phyloP scores from a whole-genome alignment of 2,329 filamentous ascomycete species.

The Colletotrichum tropicale region DNA sequence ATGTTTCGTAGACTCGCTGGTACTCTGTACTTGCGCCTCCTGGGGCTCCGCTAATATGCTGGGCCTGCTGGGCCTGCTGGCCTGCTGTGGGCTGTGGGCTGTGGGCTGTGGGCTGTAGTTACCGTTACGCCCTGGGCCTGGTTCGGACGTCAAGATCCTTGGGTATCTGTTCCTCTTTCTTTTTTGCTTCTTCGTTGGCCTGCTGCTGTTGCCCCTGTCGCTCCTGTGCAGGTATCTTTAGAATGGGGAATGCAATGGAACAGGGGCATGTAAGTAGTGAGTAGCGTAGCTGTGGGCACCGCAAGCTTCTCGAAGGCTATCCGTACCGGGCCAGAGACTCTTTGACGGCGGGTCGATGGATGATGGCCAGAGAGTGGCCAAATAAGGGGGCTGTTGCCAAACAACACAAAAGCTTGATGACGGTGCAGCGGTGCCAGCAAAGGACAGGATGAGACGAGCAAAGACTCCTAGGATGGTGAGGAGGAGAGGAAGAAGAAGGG shows the following conservation, averaged over 20 bases:
- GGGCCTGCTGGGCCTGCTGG: neutral
- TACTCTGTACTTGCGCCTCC: slow-evolving; percentile 15
- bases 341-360: neutral
- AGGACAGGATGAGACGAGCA: neutral
- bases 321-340: neutral
- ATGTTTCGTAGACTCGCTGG: slow-evolving; percentile 20
- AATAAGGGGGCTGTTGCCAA: neutral
- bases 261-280: slow-evolving; percentile 3
- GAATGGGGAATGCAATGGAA: neutral
- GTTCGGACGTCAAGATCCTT: slow-evolving; percentile 7
- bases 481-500: neutral
- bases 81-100: neutral
- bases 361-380: neutral
- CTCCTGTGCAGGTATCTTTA: neutral
- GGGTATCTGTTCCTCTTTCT: neutral
- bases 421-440: neutral
- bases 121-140: neutral
- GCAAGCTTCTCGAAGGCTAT: neutral
- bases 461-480: neutral
- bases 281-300: neutral
- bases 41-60: slow-evolving; percentile 9
- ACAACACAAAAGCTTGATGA: neutral
- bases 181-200: neutral
- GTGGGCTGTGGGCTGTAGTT: neutral
- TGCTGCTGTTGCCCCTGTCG: neutral